Conservation (phyloP, 106 monocot genomes). For the Allium cepa region DNA sequence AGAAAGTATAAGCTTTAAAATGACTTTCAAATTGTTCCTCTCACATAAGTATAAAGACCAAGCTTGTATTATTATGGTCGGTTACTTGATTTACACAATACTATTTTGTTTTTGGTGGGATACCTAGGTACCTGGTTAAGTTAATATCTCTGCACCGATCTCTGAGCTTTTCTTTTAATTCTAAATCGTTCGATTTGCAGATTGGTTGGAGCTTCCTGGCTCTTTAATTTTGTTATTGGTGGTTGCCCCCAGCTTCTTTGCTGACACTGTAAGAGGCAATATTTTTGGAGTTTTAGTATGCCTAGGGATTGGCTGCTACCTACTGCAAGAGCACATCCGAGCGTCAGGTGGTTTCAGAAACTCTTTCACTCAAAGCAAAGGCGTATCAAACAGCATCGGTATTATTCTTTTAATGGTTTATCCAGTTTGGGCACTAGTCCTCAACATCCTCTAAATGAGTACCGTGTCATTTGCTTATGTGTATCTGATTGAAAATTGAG, state of each 20-base stretch:
- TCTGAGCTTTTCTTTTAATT: no score
- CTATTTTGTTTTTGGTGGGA: no score
- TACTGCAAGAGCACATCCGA: constrained; percentile 85
- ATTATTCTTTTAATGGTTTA: constrained; percentile 68
- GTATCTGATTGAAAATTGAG: no score
- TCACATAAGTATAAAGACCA: no score
- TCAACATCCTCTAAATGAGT: constrained; percentile 16
- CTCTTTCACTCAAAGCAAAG: constrained; percentile 59
- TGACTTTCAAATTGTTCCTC: no score
- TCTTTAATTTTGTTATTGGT: constrained; percentile 66
- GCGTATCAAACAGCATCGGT: constrained; percentile 71
- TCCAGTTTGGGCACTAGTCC: constrained; percentile 60
- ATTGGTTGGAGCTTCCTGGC: constrained; percentile 69
- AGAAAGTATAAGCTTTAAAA: no score
- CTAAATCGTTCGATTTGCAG: constrained; percentile 12
- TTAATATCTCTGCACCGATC: no score
- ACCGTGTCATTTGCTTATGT: neutral
- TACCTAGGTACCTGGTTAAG: no score
- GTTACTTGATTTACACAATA: no score
- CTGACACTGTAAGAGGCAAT: constrained; percentile 32
- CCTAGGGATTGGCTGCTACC: constrained; percentile 57
- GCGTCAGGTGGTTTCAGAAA: constrained; percentile 83
- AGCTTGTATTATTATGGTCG: no score
- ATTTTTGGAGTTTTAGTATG: constrained; percentile 39
- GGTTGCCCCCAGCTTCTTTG: constrained; percentile 57